Conservation (phyloP, 2,329 filamentous ascomycete genomes). For the Madurella mycetomatis region DNA sequence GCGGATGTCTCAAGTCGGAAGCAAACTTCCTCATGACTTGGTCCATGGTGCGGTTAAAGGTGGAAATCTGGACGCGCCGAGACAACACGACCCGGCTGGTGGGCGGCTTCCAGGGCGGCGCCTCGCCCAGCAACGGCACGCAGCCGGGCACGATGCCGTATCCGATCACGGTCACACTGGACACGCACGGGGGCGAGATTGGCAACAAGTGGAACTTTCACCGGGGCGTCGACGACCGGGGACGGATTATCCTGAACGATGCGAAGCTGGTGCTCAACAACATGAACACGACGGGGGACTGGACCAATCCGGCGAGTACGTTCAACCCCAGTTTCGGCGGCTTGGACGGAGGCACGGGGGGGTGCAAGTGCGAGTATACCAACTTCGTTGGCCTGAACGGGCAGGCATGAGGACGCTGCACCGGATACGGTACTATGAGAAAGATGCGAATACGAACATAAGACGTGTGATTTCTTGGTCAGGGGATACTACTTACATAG, state of each 20-base stretch:
- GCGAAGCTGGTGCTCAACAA: slow-evolving; percentile 46
- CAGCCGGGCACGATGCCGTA: slow-evolving; percentile 60
- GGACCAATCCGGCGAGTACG: slow-evolving; percentile 48
- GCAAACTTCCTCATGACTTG: slow-evolving; percentile 56
- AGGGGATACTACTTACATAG: neutral
- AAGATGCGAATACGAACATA: neutral
- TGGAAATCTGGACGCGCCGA: slow-evolving; percentile 60
- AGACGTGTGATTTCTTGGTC: neutral
- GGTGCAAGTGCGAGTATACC: slow-evolving; percentile 58
- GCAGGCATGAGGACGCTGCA: neutral
- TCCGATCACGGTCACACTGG: slow-evolving; percentile 56
- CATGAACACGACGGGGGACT: slow-evolving; percentile 45
- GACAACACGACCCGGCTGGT: slow-evolving; percentile 42
- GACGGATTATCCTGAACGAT: slow-evolving; percentile 41
- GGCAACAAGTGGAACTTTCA: slow-evolving; percentile 51
- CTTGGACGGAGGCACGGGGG: slow-evolving; percentile 59
- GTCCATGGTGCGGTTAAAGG: slow-evolving; percentile 57
- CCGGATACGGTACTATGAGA: too few species aligned
- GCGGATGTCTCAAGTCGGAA: slow-evolving; percentile 50
- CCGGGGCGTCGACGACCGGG: slow-evolving; percentile 45
- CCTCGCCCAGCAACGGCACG: slow-evolving; percentile 31
- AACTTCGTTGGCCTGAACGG: slow-evolving; percentile 41
- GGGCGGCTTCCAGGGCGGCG: slow-evolving; percentile 23
- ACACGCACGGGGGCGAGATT: slow-evolving; percentile 58
- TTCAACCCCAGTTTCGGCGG: slow-evolving; percentile 50